phyloP scores from a whole-genome alignment of 345 rosid genomes.

The Raphanus raphanistrum region DNA sequence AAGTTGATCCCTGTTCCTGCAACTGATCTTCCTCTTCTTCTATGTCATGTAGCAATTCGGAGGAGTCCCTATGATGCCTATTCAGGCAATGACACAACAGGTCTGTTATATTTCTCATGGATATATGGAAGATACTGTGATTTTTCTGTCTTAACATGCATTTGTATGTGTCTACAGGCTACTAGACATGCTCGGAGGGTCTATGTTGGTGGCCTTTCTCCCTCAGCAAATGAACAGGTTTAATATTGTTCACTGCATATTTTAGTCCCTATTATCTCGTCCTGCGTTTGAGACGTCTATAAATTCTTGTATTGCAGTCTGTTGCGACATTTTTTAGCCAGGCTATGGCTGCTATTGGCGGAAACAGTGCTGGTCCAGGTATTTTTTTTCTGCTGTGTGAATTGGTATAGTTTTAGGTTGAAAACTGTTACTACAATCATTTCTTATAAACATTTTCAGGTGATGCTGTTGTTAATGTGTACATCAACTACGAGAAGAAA shows the following conservation, averaged over 20 bases:
- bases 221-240: slow-evolving; percentile 50
- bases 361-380: slow-evolving; percentile 61
- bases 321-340: slow-evolving; percentile 53
- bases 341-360: slow-evolving; percentile 54
- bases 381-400: not conserved
- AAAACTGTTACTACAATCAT: not conserved
- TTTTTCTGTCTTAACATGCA: not conserved
- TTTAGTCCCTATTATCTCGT: not conserved
- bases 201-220: slow-evolving; percentile 52
- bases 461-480: slow-evolving; percentile 51
- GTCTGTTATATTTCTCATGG: slow-evolving; percentile 19
- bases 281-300: slow-evolving; percentile 8
- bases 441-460: slow-evolving; percentile 30
- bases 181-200: slow-evolving; percentile 52
- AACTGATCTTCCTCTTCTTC: not conserved
- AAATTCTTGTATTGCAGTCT: slow-evolving; percentile 34
- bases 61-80: slow-evolving; percentile 45
- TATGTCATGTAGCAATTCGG: slow-evolving; percentile 36
- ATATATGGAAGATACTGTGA: not conserved
- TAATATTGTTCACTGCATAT: slow-evolving; percentile 10
- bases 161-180: slow-evolving; percentile 34
- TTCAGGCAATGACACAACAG: slow-evolving; percentile 59
- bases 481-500: slow-evolving; percentile 49
- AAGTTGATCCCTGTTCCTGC: slow-evolving; percentile 14
- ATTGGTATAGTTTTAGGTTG: not conserved